These are phyloP conservation scores for Cystoderma amianthinum DNA, from an alignment of 768 basidiomycete species.

Conservation along the genomic window DNA sequence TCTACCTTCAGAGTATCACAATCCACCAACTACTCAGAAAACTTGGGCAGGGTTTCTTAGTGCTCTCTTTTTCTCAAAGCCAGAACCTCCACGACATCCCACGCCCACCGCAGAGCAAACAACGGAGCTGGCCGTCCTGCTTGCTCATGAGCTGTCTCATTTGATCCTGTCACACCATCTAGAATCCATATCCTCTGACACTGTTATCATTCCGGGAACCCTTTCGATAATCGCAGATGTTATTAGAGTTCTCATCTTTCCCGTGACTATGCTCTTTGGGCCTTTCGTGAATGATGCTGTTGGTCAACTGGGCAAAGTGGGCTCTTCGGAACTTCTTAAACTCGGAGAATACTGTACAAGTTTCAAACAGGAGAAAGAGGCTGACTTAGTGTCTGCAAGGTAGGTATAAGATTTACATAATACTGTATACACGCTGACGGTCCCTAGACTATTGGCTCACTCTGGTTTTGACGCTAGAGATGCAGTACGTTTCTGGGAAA, in stretches of 20 bases:
- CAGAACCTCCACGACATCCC: conserved; percentile 27
- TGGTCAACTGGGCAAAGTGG: conserved; percentile 70
- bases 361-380: conserved; percentile 84
- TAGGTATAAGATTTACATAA: conserved; percentile 21
- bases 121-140: conserved; percentile 78
- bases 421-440: conserved; percentile 5
- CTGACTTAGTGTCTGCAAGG: conserved; percentile 85
- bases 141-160: conserved; percentile 93
- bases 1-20: conserved; percentile 19
- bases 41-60: conserved; percentile 47
- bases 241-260: conserved; percentile 74
- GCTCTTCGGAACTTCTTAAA: conserved; percentile 68
- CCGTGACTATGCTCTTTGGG: conserved; percentile 85
- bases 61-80: conserved; percentile 27
- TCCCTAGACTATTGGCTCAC: conserved; percentile 74
- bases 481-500: conserved; percentile 82
- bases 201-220: conserved; percentile 76
- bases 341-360: conserved; percentile 73
- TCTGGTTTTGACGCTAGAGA: conserved; percentile 85
- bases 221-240: conserved; percentile 75
- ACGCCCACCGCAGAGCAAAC: conserved; percentile 78
- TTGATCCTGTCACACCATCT: conserved; percentile 87
- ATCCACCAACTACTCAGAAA: conserved; percentile 13
- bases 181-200: conserved; percentile 82
- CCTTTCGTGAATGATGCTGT: conserved; percentile 96